Percentiles rank a stretch among this genome's conserved stretches.
Evolutionary conservation across 352 stramenopile species (phyloP).

Genomic region (Pseudoperonospora humuli): DNA sequence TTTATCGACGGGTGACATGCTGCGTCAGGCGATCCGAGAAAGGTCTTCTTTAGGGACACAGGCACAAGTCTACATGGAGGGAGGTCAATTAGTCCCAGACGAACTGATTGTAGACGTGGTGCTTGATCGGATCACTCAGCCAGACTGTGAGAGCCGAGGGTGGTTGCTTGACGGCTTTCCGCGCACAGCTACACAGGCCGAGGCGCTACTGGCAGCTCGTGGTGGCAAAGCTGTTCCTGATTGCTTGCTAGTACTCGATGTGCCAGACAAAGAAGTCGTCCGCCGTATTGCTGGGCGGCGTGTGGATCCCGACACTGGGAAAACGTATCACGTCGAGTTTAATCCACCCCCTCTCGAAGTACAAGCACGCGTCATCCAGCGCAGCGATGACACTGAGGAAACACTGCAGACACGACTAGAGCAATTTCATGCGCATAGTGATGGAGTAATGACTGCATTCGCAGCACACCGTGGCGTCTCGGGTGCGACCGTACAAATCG

Average conservation of each 20-base stretch:
- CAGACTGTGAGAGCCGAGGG: constrained; percentile 75
- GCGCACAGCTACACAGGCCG: constrained; percentile 79
- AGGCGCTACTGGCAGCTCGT: constrained; percentile 55
- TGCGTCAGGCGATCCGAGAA: constrained; percentile 80
- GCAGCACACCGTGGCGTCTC: constrained; percentile 7
- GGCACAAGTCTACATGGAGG: constrained; percentile 88
- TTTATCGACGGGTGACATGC: constrained; percentile 89
- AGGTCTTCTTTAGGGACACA: constrained; percentile 51
- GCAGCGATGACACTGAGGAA: constrained; percentile 90
- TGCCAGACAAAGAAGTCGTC: constrained; percentile 92
- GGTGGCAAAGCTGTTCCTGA: constrained; percentile 73
- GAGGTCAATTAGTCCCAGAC: constrained; percentile 87
- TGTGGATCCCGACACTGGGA: constrained; percentile 90
- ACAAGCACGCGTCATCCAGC: constrained; percentile 68
- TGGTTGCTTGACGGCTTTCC: constrained; percentile 94
- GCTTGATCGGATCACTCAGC: constrained; percentile 66
- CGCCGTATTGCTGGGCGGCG: constrained; percentile 94
- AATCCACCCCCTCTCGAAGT: constrained; percentile 83
- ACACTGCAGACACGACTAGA: constrained; percentile 86
- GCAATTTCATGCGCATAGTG: constrained; percentile 77
- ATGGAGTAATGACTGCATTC: constrained; percentile 46
- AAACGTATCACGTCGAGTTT: constrained; percentile 96
- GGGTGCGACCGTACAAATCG: constrained; percentile 26
- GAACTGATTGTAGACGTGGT: constrained; percentile 87
- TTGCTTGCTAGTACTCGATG: constrained; percentile 88